phyloP scores from a whole-genome alignment of 2,329 filamentous ascomycete genomes.

The Dothiorella sarmentorum region DNA sequence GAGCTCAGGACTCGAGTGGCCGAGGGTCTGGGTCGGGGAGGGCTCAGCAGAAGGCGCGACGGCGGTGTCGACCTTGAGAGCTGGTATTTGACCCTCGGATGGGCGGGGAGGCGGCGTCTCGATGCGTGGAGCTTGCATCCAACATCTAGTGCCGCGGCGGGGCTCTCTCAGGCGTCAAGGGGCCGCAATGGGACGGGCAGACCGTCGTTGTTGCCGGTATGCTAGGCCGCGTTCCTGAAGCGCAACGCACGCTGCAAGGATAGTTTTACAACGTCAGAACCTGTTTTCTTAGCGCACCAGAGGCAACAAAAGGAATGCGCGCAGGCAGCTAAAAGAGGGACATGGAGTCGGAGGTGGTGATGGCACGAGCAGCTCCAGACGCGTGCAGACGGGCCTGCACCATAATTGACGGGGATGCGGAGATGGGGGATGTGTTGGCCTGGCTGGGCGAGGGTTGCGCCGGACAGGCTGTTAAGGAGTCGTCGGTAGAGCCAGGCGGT shows the following conservation, averaged over 20 bases:
- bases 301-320: constrained; percentile 11
- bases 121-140: constrained; percentile 40
- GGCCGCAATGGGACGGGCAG: background rate
- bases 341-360: constrained; percentile 6
- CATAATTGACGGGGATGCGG: constrained; percentile 14
- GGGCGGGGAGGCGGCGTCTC: constrained; percentile 31
- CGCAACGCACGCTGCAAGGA: constrained; percentile 12
- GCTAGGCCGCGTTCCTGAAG: constrained; percentile 5
- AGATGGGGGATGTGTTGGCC: constrained; percentile 6
- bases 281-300: background rate
- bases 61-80: constrained; percentile 27
- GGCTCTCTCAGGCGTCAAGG: background rate
- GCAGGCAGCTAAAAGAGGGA: constrained; percentile 8
- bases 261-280: background rate
- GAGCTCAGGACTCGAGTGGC: constrained; percentile 41
- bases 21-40: constrained; percentile 40
- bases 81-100: constrained; percentile 28
- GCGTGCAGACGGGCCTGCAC: constrained; percentile 6
- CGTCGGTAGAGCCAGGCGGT: background rate
- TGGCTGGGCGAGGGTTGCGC: background rate
- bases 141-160: constrained; percentile 22
- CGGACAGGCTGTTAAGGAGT: constrained; percentile 6
- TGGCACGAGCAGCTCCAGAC: constrained; percentile 9
- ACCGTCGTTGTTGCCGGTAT: background rate
- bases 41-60: constrained; percentile 36